Evolutionary conservation across 2,329 filamentous ascomycete genomes (phyloP), one percentile per base, ranked within the genome.

Genomic region (Daldinia sp.): DNA sequence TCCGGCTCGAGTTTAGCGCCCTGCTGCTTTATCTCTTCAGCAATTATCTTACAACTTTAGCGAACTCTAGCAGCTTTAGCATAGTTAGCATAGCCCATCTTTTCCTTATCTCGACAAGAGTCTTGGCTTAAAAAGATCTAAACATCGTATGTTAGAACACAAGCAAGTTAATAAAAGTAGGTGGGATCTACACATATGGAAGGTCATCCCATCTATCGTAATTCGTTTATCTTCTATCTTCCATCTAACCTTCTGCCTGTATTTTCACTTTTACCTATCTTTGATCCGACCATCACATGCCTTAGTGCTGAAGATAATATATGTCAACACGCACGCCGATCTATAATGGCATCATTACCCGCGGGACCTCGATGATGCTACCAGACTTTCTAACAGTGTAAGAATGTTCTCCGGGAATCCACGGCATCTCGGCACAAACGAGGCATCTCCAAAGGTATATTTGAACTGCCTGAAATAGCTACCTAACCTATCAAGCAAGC

Each of bases 401-500:
- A 39, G 58, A 41, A 60, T 56, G 44, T 55, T 51, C 54, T 60
- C 33, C 68, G 65, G 68, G 33, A 68, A 57, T 28, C 39, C 9
- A 63, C 68, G 68, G 68, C 65, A 68, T 39, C 55, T 68, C 62
- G 63, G 60, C 65, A 63, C 37, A 55, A 64, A 68, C 28, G 20
- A 63, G 60, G 65, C 63, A 63, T 23, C 57, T 61, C 39, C 42
- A 66, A 63, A 37, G 28, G 15, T 7, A 12, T 46, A 54, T 23
- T 46, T 48, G 28, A 46, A 46, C n/a, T 59, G 30, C 51, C 51
- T 54, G 55, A 54, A 28, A 39, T 57, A 56, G n/a, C 15, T 35
- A 66, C 68, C 50, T 71, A 63, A 65, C 66, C 13, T 67, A 67
- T 63, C 66, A 35, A 69, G 60, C 44, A 71, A 58, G 63, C 55